Conservation (phyloP, 2,329 filamentous ascomycete species). For the Fusarium sp. region DNA sequence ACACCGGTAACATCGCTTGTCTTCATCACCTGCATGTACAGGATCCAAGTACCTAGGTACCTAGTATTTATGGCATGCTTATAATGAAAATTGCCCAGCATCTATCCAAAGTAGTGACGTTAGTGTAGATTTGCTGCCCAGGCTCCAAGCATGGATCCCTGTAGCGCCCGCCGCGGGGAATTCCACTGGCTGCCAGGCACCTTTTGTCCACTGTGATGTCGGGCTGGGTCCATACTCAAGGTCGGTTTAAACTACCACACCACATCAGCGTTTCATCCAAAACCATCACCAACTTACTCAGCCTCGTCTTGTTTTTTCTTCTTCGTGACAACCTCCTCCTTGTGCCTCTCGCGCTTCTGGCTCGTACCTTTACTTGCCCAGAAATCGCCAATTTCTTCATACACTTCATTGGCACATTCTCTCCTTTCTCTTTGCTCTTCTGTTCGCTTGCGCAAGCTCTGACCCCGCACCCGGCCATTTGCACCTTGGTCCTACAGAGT, state of each 20-base stretch:
- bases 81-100: constrained; percentile 10
- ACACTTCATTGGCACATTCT: constrained; percentile 35
- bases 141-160: not conserved
- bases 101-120: constrained; percentile 14
- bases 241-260: constrained; percentile 28
- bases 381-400: constrained; percentile 20
- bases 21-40: not conserved
- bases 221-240: not conserved
- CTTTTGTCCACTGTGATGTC: constrained; percentile 4
- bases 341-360: constrained; percentile 1
- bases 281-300: constrained; percentile 33
- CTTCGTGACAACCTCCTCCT: constrained; percentile 9
- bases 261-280: constrained; percentile 27
- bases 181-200: constrained; percentile 13
- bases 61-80: not conserved
- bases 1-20: constrained; percentile 6
- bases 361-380: constrained; percentile 1
- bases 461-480: constrained; percentile 40
- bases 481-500: constrained; percentile 25
- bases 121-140: constrained; percentile 10
- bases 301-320: constrained; percentile 13
- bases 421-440: constrained; percentile 24
- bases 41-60: too few species aligned
- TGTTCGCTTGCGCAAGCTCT: constrained; percentile 19
- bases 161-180: constrained; percentile 21